Evolutionary conservation across 495 filamentous ascomycete genomes (phyloP), one percentile per base, ranked within the genome.

Genomic region (Podospora comata): DNA sequence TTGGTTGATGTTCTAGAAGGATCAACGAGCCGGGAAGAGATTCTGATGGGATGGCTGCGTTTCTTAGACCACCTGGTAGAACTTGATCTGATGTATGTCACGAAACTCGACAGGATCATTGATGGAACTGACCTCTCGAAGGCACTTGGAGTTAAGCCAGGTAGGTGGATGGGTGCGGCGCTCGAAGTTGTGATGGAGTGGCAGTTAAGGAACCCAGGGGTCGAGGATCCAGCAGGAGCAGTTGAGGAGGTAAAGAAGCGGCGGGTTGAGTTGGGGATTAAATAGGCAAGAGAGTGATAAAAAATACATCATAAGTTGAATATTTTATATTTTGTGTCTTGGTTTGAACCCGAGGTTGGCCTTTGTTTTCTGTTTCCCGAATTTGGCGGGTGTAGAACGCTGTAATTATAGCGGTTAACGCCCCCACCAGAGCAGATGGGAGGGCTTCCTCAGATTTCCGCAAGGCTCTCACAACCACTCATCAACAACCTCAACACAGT

Each of bases 121-220:
- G 86, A 90, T 68, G 92, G 92, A 0, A 85, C 80, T 18, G 77
- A 89, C 19, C 81, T 97, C 54, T 80, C 85, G 27, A 80, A 86
- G 67, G 85, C 78, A 9, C 77, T 97, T 18, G 82, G 82, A 0
- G 82, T 81, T 2, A 85, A 83, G 69, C 86, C 87, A 2, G 95
- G 95, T 5, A 87, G 82, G 16, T 98, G 94, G 94, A 87, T 93
- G 84, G 85, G 85, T 67, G 79, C 80, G 65, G 93, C 92, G 16
- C 74, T 95, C 58, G 87, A 91, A 7, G 79, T 90, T 18, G 87
- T 88, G 32, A 83, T 95, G 76, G 86, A 87, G 66, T 97, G 93
- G 92, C 96, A 98, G 80, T 81, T 98, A 30, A 81, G 90, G 34
- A 86, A 97, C 75, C 92, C 93, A 3, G 85, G 85, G 2, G 79